Conservation (phyloP, 495 filamentous ascomycete genomes). For the Massariosphaeria phaeospora region DNA sequence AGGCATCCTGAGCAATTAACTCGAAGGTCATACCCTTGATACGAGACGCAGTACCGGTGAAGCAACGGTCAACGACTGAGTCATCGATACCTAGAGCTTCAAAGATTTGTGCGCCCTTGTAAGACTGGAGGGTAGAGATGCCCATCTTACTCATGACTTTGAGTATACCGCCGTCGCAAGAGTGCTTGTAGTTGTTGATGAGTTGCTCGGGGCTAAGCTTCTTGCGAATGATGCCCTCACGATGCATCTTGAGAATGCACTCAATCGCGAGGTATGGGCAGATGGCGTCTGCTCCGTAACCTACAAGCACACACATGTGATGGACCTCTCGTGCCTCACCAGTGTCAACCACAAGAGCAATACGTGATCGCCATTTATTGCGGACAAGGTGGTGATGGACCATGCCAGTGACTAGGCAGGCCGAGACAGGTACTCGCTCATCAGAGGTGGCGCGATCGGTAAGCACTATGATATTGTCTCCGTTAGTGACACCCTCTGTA, state of each 20-base stretch:
- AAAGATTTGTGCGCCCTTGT: slow-evolving; percentile 99
- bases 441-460: slow-evolving; percentile 85
- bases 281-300: slow-evolving; percentile 93
- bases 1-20: slow-evolving; percentile 92
- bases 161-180: slow-evolving; percentile 93
- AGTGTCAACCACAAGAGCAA: slow-evolving; percentile 86
- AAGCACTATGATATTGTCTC: slow-evolving; percentile 81
- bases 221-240: slow-evolving; percentile 89
- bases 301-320: slow-evolving; percentile 95
- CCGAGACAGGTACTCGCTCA: slow-evolving; percentile 81
- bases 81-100: slow-evolving; percentile 98
- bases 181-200: slow-evolving; percentile 96
- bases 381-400: slow-evolving; percentile 96
- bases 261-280: slow-evolving; percentile 97
- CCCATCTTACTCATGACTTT: slow-evolving; percentile 99
- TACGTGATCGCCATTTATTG: slow-evolving; percentile 92
- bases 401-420: slow-evolving; percentile 85
- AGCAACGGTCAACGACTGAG: slow-evolving; percentile 91
- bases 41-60: slow-evolving; percentile 90
- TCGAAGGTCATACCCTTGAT: slow-evolving; percentile 96
- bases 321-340: slow-evolving; percentile 97
- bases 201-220: slow-evolving; percentile 77
- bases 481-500: slow-evolving; percentile 77
- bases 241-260: slow-evolving; percentile 98
- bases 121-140: slow-evolving; percentile 95